Conservation (phyloP, 1,284 basidiomycete species). For the Rhodofomes roseus region DNA sequence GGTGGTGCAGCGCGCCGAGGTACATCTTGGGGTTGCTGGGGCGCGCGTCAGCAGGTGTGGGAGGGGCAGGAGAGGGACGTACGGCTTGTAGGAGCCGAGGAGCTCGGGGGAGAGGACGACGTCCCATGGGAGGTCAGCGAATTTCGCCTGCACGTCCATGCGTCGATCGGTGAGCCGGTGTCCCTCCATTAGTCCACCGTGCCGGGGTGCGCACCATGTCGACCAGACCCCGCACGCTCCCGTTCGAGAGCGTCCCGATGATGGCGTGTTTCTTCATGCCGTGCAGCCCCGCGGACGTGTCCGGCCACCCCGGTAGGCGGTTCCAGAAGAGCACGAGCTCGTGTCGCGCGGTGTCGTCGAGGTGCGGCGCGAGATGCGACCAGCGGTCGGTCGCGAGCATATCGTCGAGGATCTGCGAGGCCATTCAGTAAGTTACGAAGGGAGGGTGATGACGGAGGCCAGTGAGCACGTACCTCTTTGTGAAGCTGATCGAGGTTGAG, state of each 20-base stretch:
- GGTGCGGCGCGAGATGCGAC: constrained; percentile 38
- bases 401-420: constrained; percentile 48
- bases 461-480: constrained; percentile 40
- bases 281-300: constrained; percentile 45
- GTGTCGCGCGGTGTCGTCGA: constrained; percentile 39
- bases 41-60: not conserved
- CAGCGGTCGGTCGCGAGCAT: constrained; percentile 48
- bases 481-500: constrained; percentile 54
- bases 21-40: constrained; percentile 51
- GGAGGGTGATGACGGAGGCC: not conserved
- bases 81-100: constrained; percentile 63
- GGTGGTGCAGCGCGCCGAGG: constrained; percentile 43
- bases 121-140: constrained; percentile 60
- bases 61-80: constrained; percentile 18
- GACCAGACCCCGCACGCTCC: constrained; percentile 53
- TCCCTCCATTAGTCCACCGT: no score
- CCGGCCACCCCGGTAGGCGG: constrained; percentile 52
- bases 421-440: not conserved
- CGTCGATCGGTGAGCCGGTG: no score
- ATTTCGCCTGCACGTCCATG: constrained; percentile 46
- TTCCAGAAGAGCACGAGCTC: constrained; percentile 55
- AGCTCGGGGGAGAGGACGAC: constrained; percentile 56
- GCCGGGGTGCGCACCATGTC: constrained; percentile 52
- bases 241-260: constrained; percentile 58
- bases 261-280: constrained; percentile 48